Percentiles rank a stretch among this genome's conserved stretches.
Evolutionary conservation across 2,329 filamentous ascomycete species (phyloP).

Genomic region (Neocucurbitaria cava): DNA sequence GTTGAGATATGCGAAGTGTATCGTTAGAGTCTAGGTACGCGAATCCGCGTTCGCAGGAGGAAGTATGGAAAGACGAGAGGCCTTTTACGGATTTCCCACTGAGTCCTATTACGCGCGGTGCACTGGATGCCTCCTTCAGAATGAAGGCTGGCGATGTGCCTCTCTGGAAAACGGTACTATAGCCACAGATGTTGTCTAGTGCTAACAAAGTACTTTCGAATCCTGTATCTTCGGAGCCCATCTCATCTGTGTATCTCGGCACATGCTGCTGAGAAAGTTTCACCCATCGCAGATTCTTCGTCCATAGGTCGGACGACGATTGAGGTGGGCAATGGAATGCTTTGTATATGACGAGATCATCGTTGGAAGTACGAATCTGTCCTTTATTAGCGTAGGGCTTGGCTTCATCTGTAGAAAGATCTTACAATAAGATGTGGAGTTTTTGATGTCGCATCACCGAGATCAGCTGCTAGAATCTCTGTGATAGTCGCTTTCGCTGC

Average conservation of each 20-base stretch:
- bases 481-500: conserved; percentile 75
- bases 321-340: conserved; percentile 66
- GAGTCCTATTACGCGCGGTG: conserved; percentile 76
- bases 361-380: conserved; percentile 76
- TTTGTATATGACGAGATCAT: conserved; percentile 88
- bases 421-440: conserved; percentile 83
- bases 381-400: conserved; percentile 8
- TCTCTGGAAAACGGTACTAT: conserved; percentile 82
- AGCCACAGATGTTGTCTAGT: conserved; percentile 74
- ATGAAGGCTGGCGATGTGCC: conserved; percentile 82
- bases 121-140: conserved; percentile 78
- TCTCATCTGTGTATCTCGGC: conserved; percentile 63
- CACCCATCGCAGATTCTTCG: conserved; percentile 72
- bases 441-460: conserved; percentile 75
- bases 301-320: conserved; percentile 54
- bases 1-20: conserved; percentile 74
- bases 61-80: conserved; percentile 78
- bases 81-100: conserved; percentile 72
- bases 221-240: conserved; percentile 56
- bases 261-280: conserved; percentile 75
- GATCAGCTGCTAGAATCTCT: conserved; percentile 82
- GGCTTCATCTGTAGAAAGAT: conserved; percentile 2
- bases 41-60: conserved; percentile 80
- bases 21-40: conserved; percentile 71
- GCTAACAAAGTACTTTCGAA: conserved; percentile 60